phyloP scores from a whole-genome alignment of 192 early-diverging fungal genomes.

The Paraglomus occultum region DNA sequence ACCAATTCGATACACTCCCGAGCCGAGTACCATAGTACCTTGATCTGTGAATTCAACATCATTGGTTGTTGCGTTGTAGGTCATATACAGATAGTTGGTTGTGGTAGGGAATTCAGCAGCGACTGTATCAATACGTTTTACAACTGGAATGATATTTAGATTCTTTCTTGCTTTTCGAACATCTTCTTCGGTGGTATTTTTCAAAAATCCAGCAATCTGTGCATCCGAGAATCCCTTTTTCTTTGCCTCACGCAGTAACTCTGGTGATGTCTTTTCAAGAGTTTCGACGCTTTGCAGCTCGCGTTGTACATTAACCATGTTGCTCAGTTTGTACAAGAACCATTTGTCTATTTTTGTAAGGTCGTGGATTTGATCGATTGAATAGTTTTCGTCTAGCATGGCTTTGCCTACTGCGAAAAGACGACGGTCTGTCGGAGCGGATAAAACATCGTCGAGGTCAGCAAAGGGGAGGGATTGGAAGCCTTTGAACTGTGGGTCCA shows the following conservation, averaged over 20 bases:
- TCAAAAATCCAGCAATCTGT: slow-evolving; percentile 69
- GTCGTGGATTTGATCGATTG: slow-evolving; percentile 86
- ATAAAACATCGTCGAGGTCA: slow-evolving; percentile 85
- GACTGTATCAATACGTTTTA: slow-evolving; percentile 95
- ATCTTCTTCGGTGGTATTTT: slow-evolving; percentile 55
- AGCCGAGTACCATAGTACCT: slow-evolving; percentile 95
- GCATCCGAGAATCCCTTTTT: slow-evolving; percentile 85
- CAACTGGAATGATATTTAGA: slow-evolving; percentile 79
- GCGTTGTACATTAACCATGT: slow-evolving; percentile 77
- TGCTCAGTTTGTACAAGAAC: slow-evolving; percentile 94
- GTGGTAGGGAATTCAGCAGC: slow-evolving; percentile 96
- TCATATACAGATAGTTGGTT: slow-evolving; percentile 98
- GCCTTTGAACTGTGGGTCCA: slow-evolving; percentile 89
- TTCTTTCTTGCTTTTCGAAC: slow-evolving; percentile 71
- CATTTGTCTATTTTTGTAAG: slow-evolving; percentile 94
- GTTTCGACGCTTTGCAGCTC: slow-evolving; percentile 21
- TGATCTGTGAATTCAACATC: slow-evolving; percentile 86
- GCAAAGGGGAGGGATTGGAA: slow-evolving; percentile 44
- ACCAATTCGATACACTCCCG: slow-evolving; percentile 96
- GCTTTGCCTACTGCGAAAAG: slow-evolving; percentile 97
- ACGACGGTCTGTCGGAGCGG: slow-evolving; percentile 89
- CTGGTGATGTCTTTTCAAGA: slow-evolving; percentile 33
- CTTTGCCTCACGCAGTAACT: slow-evolving; percentile 75
- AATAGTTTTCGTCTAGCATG: slow-evolving; percentile 80
- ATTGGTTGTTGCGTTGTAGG: slow-evolving; percentile 87